These are phyloP conservation scores for Syzygium syzygioides DNA, from an alignment of 441 rosid genomes.

Conservation along the genomic window DNA sequence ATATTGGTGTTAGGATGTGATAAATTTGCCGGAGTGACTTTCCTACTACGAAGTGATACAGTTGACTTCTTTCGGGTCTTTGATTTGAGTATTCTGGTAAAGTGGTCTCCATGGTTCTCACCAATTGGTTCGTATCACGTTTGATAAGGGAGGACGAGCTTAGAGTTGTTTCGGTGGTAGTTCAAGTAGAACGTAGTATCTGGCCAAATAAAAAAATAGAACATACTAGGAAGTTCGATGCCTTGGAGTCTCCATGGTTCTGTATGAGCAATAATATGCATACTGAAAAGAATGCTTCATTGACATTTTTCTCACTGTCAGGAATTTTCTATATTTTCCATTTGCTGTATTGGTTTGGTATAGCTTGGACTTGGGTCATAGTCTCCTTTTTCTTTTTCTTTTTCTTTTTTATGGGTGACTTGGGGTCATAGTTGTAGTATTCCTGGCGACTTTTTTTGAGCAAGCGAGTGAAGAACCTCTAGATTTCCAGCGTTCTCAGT, in stretches of 20 bases:
- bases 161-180: background rate
- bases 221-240: background rate
- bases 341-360: background rate
- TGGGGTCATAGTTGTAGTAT: background rate
- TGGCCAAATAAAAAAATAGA: background rate
- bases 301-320: background rate
- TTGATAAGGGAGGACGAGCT: background rate
- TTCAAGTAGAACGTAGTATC: background rate
- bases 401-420: background rate
- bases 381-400: background rate
- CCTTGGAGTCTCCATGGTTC: background rate
- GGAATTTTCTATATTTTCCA: background rate
- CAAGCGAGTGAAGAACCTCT: background rate
- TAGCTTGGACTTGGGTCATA: background rate
- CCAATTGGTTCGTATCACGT: background rate
- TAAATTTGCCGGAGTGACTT: background rate
- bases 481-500: background rate
- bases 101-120: background rate
- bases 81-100: background rate
- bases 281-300: background rate
- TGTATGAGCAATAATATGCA: background rate
- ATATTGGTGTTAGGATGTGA: background rate
- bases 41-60: background rate
- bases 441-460: background rate
- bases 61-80: background rate